phyloP scores from a whole-genome alignment of 2,329 filamentous ascomycete genomes.

The Trichophaea hybrida region DNA sequence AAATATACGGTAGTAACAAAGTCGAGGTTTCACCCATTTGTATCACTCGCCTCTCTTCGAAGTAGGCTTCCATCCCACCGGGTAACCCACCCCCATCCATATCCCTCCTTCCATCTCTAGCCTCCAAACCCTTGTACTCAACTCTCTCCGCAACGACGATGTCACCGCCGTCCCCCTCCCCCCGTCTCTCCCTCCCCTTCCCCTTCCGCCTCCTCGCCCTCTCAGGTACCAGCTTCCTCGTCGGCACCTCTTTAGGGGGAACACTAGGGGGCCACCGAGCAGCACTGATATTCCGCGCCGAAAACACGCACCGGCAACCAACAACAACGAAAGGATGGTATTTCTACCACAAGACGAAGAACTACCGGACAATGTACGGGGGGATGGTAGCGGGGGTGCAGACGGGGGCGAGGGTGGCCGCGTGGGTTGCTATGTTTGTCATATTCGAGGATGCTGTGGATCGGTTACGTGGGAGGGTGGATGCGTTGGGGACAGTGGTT shows the following conservation, averaged over 20 bases:
- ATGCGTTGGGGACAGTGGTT: slow-evolving; percentile 66
- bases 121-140: no score
- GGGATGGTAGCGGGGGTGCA: slow-evolving; percentile 64
- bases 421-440: slow-evolving; percentile 65
- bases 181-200: slow-evolving; percentile 14
- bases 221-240: slow-evolving; percentile 10
- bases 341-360: slow-evolving; percentile 97
- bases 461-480: slow-evolving; percentile 36
- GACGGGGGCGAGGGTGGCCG: slow-evolving; percentile 55
- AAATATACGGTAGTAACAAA: no score
- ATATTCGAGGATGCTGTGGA: slow-evolving; percentile 76
- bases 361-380: slow-evolving; percentile 69
- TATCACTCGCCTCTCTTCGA: no score
- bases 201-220: slow-evolving; percentile 22
- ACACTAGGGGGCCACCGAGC: slow-evolving; percentile 59
- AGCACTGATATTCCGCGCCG: slow-evolving; percentile 75
- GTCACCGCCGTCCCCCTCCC: not conserved
- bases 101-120: no score
- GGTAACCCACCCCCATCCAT: no score
- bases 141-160: not conserved
- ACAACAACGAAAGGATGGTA: slow-evolving; percentile 78
- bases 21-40: no score
- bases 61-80: no score
- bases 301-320: slow-evolving; percentile 89
- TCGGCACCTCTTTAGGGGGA: slow-evolving; percentile 42